Conservation (phyloP, 148 eudicot genomes). For the Bassia scoparia region DNA sequence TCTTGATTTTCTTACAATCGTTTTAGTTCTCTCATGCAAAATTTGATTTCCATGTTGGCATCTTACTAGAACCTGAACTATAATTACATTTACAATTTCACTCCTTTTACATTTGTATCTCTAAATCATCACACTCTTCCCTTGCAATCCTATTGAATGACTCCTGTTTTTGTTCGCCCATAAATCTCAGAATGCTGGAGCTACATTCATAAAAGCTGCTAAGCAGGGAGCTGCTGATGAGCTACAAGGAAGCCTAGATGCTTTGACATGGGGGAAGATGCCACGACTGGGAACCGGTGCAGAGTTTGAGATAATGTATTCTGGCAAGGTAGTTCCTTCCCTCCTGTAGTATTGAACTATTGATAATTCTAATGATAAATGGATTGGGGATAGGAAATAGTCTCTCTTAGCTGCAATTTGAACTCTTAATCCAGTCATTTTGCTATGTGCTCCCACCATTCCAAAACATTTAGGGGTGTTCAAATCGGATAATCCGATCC, state of each 20-base stretch:
- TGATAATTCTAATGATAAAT: not conserved
- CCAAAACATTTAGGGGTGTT: not conserved
- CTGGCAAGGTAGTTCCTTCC: slow-evolving; percentile 50
- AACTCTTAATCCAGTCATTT: not conserved
- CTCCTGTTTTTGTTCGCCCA: not conserved
- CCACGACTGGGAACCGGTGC: slow-evolving; percentile 84
- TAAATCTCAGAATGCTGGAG: slow-evolving; percentile 64
- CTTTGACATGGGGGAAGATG: slow-evolving; percentile 80
- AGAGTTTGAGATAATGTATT: slow-evolving; percentile 61
- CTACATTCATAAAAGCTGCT: slow-evolving; percentile 72
- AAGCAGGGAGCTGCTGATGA: slow-evolving; percentile 60
- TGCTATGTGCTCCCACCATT: not conserved
- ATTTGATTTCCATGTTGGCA: not conserved
- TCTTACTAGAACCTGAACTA: not conserved
- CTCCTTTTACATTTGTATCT: not conserved
- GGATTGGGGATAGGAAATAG: not conserved
- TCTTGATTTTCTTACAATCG: not conserved
- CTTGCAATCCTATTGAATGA: not conserved
- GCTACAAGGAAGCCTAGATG: slow-evolving; percentile 75
- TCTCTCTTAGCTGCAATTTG: not conserved
- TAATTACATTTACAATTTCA: not conserved
- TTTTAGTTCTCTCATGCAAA: not conserved
- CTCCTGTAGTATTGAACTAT: not conserved
- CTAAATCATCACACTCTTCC: not conserved
- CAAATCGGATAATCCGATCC: too few relatives aligned